These are phyloP conservation scores for Neurospora sp. DNA, from an alignment of 495 filamentous ascomycete species.

Conservation along the genomic window DNA sequence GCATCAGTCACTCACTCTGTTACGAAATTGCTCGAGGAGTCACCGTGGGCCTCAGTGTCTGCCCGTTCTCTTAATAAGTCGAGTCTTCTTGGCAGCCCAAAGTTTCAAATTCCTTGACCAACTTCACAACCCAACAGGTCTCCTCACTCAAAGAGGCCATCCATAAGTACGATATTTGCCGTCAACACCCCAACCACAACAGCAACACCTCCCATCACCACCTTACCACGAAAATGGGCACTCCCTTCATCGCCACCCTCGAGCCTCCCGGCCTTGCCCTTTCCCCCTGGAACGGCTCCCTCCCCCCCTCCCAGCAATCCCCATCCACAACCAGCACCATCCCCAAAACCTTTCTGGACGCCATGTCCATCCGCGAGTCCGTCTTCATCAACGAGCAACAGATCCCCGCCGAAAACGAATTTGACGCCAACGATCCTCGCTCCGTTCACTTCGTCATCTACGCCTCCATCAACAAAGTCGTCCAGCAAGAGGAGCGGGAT, in stretches of 20 bases:
- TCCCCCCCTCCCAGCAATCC: conserved; percentile 4
- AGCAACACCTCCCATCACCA: too few relatives aligned
- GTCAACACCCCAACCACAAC: neutral
- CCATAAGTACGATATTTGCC: neutral
- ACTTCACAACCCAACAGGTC: neutral
- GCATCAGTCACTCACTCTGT: neutral
- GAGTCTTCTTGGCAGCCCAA: neutral
- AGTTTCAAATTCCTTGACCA: neutral
- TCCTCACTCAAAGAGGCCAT: neutral
- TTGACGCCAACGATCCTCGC: conserved; percentile 68
- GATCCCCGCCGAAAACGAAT: conserved; percentile 55
- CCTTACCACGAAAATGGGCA: conserved; percentile 7
- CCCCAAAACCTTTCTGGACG: conserved; percentile 58
- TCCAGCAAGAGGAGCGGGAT: neutral
- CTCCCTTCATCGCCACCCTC: conserved; percentile 40
- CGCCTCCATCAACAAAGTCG: conserved; percentile 33
- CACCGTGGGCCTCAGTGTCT: neutral
- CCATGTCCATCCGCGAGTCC: conserved; percentile 62
- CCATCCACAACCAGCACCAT: conserved; percentile 19
- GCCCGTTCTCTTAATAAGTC: neutral
- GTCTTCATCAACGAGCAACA: conserved; percentile 75
- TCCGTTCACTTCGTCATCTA: conserved; percentile 68
- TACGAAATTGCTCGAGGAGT: too few relatives aligned
- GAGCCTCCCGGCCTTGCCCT: conserved; percentile 23
- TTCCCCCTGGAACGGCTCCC: conserved; percentile 1